Evolutionary conservation across 768 basidiomycete species (phyloP), one percentile per base, ranked within the genome.

Genomic region (Rhizopogon sp.): DNA sequence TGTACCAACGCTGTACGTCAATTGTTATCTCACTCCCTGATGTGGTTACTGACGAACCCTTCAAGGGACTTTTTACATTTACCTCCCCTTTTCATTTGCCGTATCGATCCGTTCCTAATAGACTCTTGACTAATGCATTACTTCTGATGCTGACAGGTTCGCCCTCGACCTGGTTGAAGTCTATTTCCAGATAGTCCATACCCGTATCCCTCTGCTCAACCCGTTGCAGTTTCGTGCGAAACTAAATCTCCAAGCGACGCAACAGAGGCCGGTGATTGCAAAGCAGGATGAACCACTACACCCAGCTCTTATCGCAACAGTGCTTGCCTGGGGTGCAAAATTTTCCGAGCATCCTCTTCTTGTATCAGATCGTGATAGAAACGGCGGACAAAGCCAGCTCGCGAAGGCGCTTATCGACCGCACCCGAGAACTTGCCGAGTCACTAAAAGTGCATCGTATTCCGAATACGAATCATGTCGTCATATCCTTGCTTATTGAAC

Each of bases 131-230:
- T 58, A 33, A 60, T 53, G 52, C 54, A 29, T 42, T 35, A 43
- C 44, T 52, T 56, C 39, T 57, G 43, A 56, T 63, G 40, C 54
- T 56, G 35, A 54, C 65, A 97, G 94, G 71, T 90, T 98, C 64
- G 88, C 93, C 3, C 82, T 88, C 51, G 93, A 98, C 72, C 85
- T 97, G 52, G 85, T 96, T 64, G 93, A 97, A 72, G 92, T 95
- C 43, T 98, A 87, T 74, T 95, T 96, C 68, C 91, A 95, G 70
- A 90, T 90, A 57, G 88, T 91, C 40, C 93, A 95, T 70, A 87
- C 89, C 25, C 85, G 94, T 53, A 77, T 91, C 55, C 93, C 94
- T 49, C 81, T 94, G 50, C 83, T 95, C 68, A 90, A 93, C 72
- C 90, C 91, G 55, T 74, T 80, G 25, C 83, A 86, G 61, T 92